Evolutionary conservation across 2,329 filamentous ascomycete species (phyloP).

Genomic region (Curvularia sp.): DNA sequence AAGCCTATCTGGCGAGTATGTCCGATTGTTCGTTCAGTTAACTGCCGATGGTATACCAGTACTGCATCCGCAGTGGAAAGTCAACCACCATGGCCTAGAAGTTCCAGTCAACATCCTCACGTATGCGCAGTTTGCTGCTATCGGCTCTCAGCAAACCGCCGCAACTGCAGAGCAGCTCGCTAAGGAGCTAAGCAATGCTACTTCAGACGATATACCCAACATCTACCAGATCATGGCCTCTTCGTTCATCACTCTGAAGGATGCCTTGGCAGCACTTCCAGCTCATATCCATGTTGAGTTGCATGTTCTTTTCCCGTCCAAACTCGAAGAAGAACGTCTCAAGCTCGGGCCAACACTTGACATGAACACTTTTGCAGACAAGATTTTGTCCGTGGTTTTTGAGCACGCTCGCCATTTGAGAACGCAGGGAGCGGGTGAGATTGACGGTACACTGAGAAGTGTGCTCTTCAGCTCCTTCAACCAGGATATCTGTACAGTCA

Average conservation of each 20-base stretch:
- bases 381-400: conserved; percentile 84
- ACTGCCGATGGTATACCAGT: conserved; percentile 88
- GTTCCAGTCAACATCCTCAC: conserved; percentile 82
- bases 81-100: conserved; percentile 76
- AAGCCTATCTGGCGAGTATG: conserved; percentile 93
- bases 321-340: conserved; percentile 72
- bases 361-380: conserved; percentile 86
- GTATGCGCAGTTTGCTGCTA: conserved; percentile 71
- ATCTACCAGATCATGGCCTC: conserved; percentile 76
- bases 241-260: conserved; percentile 79
- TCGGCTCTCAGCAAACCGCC: conserved; percentile 48
- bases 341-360: conserved; percentile 78
- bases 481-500: conserved; percentile 83
- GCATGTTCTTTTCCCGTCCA: conserved; percentile 86
- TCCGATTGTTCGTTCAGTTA: conserved; percentile 88
- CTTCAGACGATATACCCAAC: conserved; percentile 56
- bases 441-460: conserved; percentile 75
- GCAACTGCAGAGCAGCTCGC: conserved; percentile 33
- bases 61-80: conserved; percentile 84
- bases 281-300: conserved; percentile 85
- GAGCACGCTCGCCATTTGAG: conserved; percentile 80
- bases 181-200: conserved; percentile 35
- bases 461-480: conserved; percentile 97
- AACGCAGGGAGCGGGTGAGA: conserved; percentile 60
- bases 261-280: conserved; percentile 78